Evolutionary conservation across 2,329 filamentous ascomycete genomes (phyloP), one percentile per base, ranked within the genome.

Genomic region (Arthrobotrys musiformis): DNA sequence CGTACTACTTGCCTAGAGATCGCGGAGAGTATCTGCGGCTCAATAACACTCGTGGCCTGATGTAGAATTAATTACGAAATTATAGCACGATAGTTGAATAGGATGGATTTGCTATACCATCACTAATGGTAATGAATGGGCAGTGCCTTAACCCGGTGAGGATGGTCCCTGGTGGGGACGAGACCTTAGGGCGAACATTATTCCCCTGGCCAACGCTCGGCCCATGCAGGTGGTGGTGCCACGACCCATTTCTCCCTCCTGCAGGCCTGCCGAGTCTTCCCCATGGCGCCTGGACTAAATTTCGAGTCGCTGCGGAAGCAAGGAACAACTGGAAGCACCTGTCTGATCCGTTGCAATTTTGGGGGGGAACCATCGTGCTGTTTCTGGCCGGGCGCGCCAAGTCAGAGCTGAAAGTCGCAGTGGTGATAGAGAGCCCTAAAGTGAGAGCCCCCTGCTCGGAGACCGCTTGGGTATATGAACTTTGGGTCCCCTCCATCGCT

Each of bases 341-440:
- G 72, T 76, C 72, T 44, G 63, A 75, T 69, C 63, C 64, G 58
- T 76, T 56, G 72, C 40, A 76, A 76, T 76, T 76, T 69, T 58
- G 64, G 63, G 33, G 42, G n/a, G n/a, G n/a, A n/a, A n/a, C 42
- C 22, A 56, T 24, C 48, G 48, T 44, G 46, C 63, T 30, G 54
- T 52, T 63, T 33, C 35, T 75, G 37, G 64, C 64, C 58, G 69
- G 64, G 64, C 17, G 44, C 72, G 72, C 72, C 64, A 76, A 76
- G 72, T 56, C 35, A 44, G 72, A 68, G 72, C 72, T 76, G 72
- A 76, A 76, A 54, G 48, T 63, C 56, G 46, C 46, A 35, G 63
- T 64, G 26, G 28, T 52, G 28, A 61, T 17, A 19, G 64, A 37
- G 13, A 46, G 17, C 5, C 63, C 44, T 42, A 70, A 69, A 46